phyloP scores from a whole-genome alignment of 306 rosid genomes.

The Glycine tomentella region DNA sequence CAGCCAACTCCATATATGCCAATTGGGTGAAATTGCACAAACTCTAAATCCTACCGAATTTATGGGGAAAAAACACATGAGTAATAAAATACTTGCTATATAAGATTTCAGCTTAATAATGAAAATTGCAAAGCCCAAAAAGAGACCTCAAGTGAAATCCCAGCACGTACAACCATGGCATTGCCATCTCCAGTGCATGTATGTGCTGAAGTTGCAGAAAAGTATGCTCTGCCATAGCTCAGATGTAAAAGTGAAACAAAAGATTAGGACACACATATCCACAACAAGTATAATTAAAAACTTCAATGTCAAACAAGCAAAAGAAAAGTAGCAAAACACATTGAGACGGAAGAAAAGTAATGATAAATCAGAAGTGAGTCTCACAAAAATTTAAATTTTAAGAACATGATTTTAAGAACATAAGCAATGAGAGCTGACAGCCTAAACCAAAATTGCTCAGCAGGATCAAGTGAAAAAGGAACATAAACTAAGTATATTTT shows the following conservation, averaged over 20 bases:
- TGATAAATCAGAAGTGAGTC: too few relatives aligned
- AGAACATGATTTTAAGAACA: too few relatives aligned
- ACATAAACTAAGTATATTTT: too few relatives aligned
- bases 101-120: slow-evolving; percentile 25
- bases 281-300: slow-evolving; percentile 6
- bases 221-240: slow-evolving; percentile 91
- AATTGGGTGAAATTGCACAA: slow-evolving; percentile 96
- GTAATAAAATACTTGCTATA: background rate
- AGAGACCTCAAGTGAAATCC: slow-evolving; percentile 83
- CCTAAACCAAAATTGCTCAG: too few relatives aligned
- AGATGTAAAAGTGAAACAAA: slow-evolving; percentile 30
- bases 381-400: too few relatives aligned
- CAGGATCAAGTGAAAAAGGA: too few relatives aligned
- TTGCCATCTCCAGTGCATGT: slow-evolving; percentile 99
- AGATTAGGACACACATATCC: slow-evolving; percentile 3
- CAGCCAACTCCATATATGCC: slow-evolving; percentile 99
- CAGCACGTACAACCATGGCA: slow-evolving; percentile 97
- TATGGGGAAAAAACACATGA: slow-evolving; percentile 38
- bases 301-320: slow-evolving; percentile 25
- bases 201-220: slow-evolving; percentile 96
- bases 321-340: too few relatives aligned
- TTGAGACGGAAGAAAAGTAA: too few relatives aligned
- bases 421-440: too few relatives aligned
- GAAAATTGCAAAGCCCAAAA: slow-evolving; percentile 8
- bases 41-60: slow-evolving; percentile 83